A percentile compares a stretch with the other conserved stretches of the same genome.
Conservation (phyloP, 2,329 filamentous ascomycete genomes). For the Ophiocordyceps camponoti-rufipedis region DNA sequence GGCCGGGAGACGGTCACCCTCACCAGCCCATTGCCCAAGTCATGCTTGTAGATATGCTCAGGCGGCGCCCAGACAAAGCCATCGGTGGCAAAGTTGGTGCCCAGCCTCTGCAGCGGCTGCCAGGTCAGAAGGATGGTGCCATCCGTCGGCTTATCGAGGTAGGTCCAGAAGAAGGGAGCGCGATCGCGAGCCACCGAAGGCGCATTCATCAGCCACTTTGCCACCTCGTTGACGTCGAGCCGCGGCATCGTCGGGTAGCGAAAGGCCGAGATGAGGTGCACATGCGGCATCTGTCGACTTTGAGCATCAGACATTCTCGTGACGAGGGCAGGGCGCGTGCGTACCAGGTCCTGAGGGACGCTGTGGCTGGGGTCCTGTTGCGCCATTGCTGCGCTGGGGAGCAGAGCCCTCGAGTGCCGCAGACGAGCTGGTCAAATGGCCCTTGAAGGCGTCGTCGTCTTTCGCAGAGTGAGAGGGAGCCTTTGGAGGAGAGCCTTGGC, state of each 20-base stretch:
- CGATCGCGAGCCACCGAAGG: conserved; percentile 72
- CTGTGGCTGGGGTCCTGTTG: conserved; percentile 22
- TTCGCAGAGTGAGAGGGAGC: too few species aligned
- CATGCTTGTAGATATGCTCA: conserved; percentile 60
- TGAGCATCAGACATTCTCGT: not conserved
- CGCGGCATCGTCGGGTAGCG: conserved; percentile 58
- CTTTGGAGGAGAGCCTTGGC: too few species aligned
- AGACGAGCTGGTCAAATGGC: too few species aligned
- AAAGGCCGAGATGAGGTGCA: conserved; percentile 75
- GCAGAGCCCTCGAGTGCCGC: not conserved
- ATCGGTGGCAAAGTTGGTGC: conserved; percentile 68
- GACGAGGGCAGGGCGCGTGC: conserved; percentile 11
- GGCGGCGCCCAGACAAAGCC: conserved; percentile 80
- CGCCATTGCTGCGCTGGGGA: conserved; percentile 13
- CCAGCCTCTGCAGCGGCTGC: conserved; percentile 60
- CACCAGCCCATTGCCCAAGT: conserved; percentile 44
- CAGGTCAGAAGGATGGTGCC: conserved; percentile 73
- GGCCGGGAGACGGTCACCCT: not conserved
- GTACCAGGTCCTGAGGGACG: conserved; percentile 23
- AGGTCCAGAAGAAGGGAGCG: conserved; percentile 85
- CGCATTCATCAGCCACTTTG: conserved; percentile 67
- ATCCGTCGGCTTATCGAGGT: conserved; percentile 65
- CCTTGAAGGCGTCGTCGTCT: too few species aligned
- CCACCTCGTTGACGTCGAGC: conserved; percentile 58
- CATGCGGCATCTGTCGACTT: conserved; percentile 52